phyloP scores from a whole-genome alignment of 371 early-diverging fungal species.

The Mortierella sp. region DNA sequence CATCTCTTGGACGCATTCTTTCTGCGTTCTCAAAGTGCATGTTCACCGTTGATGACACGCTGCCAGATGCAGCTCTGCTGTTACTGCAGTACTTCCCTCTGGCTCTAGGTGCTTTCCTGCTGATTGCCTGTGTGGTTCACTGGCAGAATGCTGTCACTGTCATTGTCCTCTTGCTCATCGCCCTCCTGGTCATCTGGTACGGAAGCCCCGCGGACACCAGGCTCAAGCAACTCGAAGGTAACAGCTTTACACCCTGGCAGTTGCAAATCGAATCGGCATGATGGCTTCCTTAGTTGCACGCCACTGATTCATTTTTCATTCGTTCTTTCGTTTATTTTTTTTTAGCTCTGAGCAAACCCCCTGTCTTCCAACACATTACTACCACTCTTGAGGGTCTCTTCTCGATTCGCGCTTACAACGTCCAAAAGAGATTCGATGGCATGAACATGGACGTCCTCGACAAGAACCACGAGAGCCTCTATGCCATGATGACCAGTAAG shows the following conservation, averaged over 20 bases:
- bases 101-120: constrained; percentile 60
- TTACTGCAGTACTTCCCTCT: constrained; percentile 62
- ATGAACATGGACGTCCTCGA: constrained; percentile 65
- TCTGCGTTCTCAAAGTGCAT: constrained; percentile 67
- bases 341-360: constrained; percentile 68
- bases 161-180: constrained; percentile 56
- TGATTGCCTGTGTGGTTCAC: constrained; percentile 60
- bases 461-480: constrained; percentile 62
- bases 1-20: constrained; percentile 88
- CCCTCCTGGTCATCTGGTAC: constrained; percentile 27
- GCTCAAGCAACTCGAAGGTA: constrained; percentile 62
- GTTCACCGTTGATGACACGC: constrained; percentile 63
- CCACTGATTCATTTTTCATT: background rate
- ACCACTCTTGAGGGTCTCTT: constrained; percentile 78
- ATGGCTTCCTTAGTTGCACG: background rate
- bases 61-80: constrained; percentile 57
- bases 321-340: background rate
- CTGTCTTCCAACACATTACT: constrained; percentile 77
- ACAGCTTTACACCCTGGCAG: background rate
- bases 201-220: constrained; percentile 31
- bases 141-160: constrained; percentile 62
- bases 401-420: constrained; percentile 73
- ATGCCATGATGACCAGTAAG: constrained; percentile 51
- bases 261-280: too few species aligned
- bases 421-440: constrained; percentile 65